phyloP scores from a whole-genome alignment of 1,284 basidiomycete genomes.

The Coniferiporia sulphurascens region DNA sequence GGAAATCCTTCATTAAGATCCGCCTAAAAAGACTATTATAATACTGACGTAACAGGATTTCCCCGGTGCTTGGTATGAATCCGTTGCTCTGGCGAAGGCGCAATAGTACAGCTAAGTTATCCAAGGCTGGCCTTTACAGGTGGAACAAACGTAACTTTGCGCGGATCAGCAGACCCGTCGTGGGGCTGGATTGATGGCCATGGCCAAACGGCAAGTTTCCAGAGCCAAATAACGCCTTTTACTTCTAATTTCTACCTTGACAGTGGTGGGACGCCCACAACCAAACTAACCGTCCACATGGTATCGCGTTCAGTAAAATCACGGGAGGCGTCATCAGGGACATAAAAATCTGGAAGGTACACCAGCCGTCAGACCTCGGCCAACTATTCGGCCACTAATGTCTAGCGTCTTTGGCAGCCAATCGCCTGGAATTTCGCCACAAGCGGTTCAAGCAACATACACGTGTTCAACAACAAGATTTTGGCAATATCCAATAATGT shows the following conservation, averaged over 20 bases:
- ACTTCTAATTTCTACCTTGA: neutral
- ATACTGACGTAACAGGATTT: too few species aligned
- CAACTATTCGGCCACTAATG: too few species aligned
- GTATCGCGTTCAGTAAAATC: conserved; percentile 48
- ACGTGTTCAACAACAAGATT: conserved; percentile 51
- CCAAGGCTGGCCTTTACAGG: too few species aligned
- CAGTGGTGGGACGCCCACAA: conserved; percentile 59
- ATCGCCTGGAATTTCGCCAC: conserved; percentile 37
- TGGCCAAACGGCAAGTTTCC: conserved; percentile 45
- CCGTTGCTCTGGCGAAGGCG: too few species aligned
- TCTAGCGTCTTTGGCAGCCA: too few species aligned
- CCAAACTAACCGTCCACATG: conserved; percentile 52
- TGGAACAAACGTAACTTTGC: too few species aligned
- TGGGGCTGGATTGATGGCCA: conserved; percentile 26
- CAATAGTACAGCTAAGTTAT: too few species aligned
- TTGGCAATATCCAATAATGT: neutral
- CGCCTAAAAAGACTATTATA: too few species aligned
- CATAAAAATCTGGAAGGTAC: conserved; percentile 57
- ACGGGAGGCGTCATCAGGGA: conserved; percentile 48
- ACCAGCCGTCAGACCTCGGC: too few species aligned
- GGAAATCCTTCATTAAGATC: too few species aligned
- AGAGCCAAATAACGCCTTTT: neutral
- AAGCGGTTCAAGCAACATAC: conserved; percentile 41
- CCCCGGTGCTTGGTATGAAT: too few species aligned
- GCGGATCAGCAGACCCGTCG: too few species aligned